phyloP scores from a whole-genome alignment of 2,329 filamentous ascomycete species.

The Stachybotrys chlorohalonatus region DNA sequence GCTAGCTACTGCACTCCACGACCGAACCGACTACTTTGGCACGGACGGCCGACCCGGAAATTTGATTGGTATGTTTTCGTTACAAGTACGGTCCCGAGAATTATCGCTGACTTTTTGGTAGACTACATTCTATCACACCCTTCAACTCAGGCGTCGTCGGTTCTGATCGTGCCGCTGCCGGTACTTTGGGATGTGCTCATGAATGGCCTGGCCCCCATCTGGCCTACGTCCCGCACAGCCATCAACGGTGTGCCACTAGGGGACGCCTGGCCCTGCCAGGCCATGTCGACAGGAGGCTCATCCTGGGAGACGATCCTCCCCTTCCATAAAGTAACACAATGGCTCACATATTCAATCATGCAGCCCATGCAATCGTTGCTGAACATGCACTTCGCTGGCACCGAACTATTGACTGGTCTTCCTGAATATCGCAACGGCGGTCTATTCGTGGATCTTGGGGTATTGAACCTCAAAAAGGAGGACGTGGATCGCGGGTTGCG shows the following conservation, averaged over 20 bases:
- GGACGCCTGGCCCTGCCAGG: conserved; percentile 86
- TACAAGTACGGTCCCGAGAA: neutral
- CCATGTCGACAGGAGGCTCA: conserved; percentile 59
- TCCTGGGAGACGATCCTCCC: conserved; percentile 73
- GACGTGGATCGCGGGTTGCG: conserved; percentile 64
- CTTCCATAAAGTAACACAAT: conserved; percentile 92
- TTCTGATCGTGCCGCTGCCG: conserved; percentile 77
- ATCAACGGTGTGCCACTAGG: conserved; percentile 83
- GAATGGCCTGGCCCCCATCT: conserved; percentile 77
- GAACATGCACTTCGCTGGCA: conserved; percentile 70
- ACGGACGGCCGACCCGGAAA: conserved; percentile 79
- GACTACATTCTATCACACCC: conserved; percentile 92
- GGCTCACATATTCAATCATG: conserved; percentile 92
- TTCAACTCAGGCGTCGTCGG: conserved; percentile 78
- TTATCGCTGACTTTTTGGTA: conserved; percentile 19
- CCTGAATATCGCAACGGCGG: conserved; percentile 92
- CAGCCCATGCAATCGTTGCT: conserved; percentile 78
- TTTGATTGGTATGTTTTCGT: conserved; percentile 64
- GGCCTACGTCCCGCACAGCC: conserved; percentile 77
- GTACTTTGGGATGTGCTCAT: conserved; percentile 88
- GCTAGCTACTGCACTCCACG: conserved; percentile 63
- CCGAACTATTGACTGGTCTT: conserved; percentile 74
- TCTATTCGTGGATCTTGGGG: conserved; percentile 74
- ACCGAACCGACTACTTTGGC: conserved; percentile 78
- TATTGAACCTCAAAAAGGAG: conserved; percentile 64